Evolutionary conservation across 2,329 filamentous ascomycete genomes (phyloP), one percentile per base, ranked within the genome.

Genomic region (Paraphoma chrysanthemicola): DNA sequence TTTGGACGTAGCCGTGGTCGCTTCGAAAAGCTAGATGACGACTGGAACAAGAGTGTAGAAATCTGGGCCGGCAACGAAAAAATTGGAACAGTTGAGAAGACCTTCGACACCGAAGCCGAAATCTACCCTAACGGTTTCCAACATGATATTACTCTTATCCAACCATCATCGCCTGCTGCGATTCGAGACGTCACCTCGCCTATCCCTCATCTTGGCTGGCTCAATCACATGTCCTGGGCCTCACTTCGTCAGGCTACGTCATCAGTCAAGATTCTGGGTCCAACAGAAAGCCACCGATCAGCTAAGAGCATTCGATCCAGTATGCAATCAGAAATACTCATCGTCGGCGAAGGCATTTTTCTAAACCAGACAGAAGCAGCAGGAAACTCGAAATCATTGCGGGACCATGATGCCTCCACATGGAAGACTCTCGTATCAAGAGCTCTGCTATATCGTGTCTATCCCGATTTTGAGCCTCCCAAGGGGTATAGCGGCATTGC

Each of bases 401-500:
- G 54, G 29, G 53, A 58, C n/a, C 54, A 62, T 31, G 59, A 64
- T 36, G 43, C 49, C 1, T 55, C 54, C 1, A 57, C 56, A 1
- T 68, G 64, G 66, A 56, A 51, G n/a, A 44, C 44, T 10, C 31
- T 69, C 7, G 48, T 69, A 3, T 67, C 60, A 6, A 54, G 62
- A 0, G 60, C 62, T 2, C 23, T 69, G 1, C 52, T 69, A 5
- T 69, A 67, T 16, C 57, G 66, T 6, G 56, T 69, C 2, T 41
- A 48, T 23, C 44, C 44, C 14, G 29, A 31, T n/a, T 64, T 67
- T 29, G 61, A 69, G 38, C 59, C 59, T 1, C 66, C 66, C 3
- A 63, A 51, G 17, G 66, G 64, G 1, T 59, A 66, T 51, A 69
- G 67, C 54, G 67, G 67, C 3, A 54, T 61, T 17, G 67, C 64